These are phyloP conservation scores for Dryas drummondii DNA, from an alignment of 306 rosid genomes.

Conservation along the genomic window DNA sequence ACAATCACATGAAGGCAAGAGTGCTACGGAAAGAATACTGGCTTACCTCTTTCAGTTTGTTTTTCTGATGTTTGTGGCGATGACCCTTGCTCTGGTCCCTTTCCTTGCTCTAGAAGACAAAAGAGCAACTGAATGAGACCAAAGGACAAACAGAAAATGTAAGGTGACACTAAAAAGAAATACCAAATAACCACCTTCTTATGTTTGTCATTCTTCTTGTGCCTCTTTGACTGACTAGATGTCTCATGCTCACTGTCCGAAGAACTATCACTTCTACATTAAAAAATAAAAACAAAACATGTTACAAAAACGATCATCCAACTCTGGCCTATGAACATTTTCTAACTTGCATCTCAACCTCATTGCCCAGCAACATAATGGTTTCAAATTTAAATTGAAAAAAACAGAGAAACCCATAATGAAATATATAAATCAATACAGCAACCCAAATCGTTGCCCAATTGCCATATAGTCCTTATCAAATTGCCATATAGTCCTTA, in stretches of 20 bases:
- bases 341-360: not conserved
- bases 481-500: not conserved
- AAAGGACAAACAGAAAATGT: not conserved
- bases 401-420: not conserved
- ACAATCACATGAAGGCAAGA: constrained; percentile 6
- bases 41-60: constrained; percentile 80
- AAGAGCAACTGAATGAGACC: not conserved
- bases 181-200: constrained; percentile 58
- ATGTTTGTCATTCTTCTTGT: constrained; percentile 64
- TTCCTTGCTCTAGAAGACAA: constrained; percentile 53
- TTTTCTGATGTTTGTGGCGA: constrained; percentile 60
- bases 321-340: not conserved
- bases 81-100: constrained; percentile 69
- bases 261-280: constrained; percentile 59
- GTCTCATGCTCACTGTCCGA: constrained; percentile 69
- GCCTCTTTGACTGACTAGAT: constrained; percentile 69
- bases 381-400: not conserved
- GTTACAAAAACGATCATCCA: constrained; percentile 17
- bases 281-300: constrained; percentile 12
- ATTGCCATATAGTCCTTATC: not conserved
- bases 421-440: not conserved
- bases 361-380: not conserved
- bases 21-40: constrained; percentile 17
- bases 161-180: not conserved
- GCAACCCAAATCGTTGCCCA: not conserved